Evolutionary conservation across 2,329 filamentous ascomycete genomes (phyloP), one percentile per base, ranked within the genome.

Genomic region (Cercospora sp.): DNA sequence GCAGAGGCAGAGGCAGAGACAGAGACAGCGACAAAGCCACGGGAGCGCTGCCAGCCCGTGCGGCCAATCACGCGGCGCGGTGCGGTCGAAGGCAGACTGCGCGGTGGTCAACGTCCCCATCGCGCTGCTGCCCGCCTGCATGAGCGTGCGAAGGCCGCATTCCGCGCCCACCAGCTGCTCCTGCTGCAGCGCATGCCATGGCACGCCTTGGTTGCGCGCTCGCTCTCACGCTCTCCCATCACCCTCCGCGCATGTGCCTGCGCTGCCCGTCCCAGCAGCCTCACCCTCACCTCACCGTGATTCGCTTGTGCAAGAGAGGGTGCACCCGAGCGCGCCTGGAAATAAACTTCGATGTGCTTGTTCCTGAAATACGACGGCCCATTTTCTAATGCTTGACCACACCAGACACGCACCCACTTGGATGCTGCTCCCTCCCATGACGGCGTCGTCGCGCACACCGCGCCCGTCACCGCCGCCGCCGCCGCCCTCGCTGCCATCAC

Each of bases 311-410:
- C 42, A 40, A 23, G 42, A 6, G 42, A 6, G 18, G 45, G 45
- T 23, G 45, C 45, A 13, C 45, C 45, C 45, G 45, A 23, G 45
- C 45, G 45, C 45, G 45, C 45, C 45, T 51, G 45, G 45, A 51
- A 51, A 51, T 26, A 51, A 51, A 51, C 20, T 23, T 51, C 45
- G 9, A 51, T 51, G 45, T 51, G n/a, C 53, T 33, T 30, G 53
- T 58, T 58, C 53, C 53, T 58, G 53, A 58, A 58, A 58, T 58
- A 58, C 53, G 53, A 58, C 53, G 53, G 53, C 53, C 48, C 48
- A 53, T 20, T 53, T 20, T 23, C 48, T 28, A 20, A 23, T 20
- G 48, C 48, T 28, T 16, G 48, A 20, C 13, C 4, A 13, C 48
- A 16, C 48, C 18, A 53, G 48, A 28, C 48, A 18, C 48, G 48